These are phyloP conservation scores for Phyllosticta paracitricarpa DNA, from an alignment of 2,329 filamentous ascomycete genomes.

Conservation along the genomic window DNA sequence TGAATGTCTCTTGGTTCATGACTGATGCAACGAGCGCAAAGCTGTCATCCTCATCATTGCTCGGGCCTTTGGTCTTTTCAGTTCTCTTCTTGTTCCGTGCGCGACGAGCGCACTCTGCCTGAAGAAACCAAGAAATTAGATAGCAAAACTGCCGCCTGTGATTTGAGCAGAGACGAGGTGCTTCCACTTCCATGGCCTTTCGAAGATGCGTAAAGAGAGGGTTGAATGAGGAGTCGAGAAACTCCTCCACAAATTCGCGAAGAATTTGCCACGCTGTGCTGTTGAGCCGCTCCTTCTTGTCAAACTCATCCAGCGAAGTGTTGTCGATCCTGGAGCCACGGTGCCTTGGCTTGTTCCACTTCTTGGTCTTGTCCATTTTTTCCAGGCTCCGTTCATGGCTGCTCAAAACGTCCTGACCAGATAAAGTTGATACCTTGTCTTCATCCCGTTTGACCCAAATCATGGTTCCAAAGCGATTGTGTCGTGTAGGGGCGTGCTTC, in stretches of 20 bases:
- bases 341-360: slow-evolving; percentile 68
- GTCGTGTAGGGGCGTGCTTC: slow-evolving; percentile 69
- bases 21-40: slow-evolving; percentile 84
- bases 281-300: slow-evolving; percentile 60
- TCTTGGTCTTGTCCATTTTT: slow-evolving; percentile 87
- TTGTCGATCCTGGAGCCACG: slow-evolving; percentile 29
- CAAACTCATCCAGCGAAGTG: slow-evolving; percentile 54
- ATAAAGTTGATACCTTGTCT: slow-evolving; percentile 73
- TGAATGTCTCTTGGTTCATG: slow-evolving; percentile 89
- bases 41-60: slow-evolving; percentile 51
- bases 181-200: slow-evolving; percentile 83
- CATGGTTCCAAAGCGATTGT: slow-evolving; percentile 95
- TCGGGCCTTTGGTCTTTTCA: slow-evolving; percentile 27
- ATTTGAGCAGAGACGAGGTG: slow-evolving; percentile 60
- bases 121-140: slow-evolving; percentile 82
- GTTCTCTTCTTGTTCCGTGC: slow-evolving; percentile 41
- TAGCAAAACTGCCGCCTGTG: slow-evolving; percentile 87
- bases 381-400: slow-evolving; percentile 63
- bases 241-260: slow-evolving; percentile 77
- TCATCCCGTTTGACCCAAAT: slow-evolving; percentile 88
- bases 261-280: slow-evolving; percentile 65
- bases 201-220: slow-evolving; percentile 73
- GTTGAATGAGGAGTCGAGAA: slow-evolving; percentile 92
- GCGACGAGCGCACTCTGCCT: slow-evolving; percentile 69
- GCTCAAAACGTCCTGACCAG: slow-evolving; percentile 75